phyloP scores from a whole-genome alignment of 140 eudicot genomes.

The Senecio squalidus region DNA sequence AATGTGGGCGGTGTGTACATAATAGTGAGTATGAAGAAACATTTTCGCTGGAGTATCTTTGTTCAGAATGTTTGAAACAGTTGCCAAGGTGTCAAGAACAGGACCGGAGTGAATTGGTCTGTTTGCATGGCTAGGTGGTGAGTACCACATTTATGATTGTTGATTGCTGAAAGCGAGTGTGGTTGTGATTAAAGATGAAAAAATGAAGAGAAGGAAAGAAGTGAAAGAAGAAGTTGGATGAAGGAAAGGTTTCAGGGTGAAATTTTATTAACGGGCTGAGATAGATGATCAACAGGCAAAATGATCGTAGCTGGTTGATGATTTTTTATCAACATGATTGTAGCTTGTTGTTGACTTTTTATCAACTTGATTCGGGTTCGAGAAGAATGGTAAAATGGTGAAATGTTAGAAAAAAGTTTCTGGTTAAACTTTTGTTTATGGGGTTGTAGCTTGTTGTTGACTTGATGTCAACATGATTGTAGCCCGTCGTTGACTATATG shows the following conservation, averaged over 20 bases:
- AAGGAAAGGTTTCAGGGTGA: neutral
- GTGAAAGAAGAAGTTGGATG: neutral
- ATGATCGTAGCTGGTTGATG: too few species aligned
- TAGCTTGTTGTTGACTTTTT: neutral
- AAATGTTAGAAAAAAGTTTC: neutral
- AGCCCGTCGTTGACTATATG: neutral
- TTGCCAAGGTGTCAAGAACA: constrained; percentile 27
- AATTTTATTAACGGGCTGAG: too few species aligned
- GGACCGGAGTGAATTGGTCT: neutral
- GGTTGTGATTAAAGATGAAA: constrained; percentile 1
- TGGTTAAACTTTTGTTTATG: neutral
- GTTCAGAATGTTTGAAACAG: constrained; percentile 57
- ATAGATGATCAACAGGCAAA: too few species aligned
- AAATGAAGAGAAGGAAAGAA: neutral
- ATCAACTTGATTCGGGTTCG: neutral
- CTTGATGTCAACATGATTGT: neutral
- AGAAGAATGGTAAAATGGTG: neutral
- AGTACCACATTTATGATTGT: neutral
- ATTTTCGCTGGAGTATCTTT: constrained; percentile 56
- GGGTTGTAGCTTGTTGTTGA: neutral
- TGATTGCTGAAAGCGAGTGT: neutral
- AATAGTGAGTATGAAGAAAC: constrained; percentile 64
- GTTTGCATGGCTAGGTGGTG: constrained; percentile 19
- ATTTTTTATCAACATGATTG: too few species aligned
- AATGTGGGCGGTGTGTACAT: constrained; percentile 72